Evolutionary conservation across 1,139 yeast species (phyloP).

Genomic region (Diutina mesorugosa): DNA sequence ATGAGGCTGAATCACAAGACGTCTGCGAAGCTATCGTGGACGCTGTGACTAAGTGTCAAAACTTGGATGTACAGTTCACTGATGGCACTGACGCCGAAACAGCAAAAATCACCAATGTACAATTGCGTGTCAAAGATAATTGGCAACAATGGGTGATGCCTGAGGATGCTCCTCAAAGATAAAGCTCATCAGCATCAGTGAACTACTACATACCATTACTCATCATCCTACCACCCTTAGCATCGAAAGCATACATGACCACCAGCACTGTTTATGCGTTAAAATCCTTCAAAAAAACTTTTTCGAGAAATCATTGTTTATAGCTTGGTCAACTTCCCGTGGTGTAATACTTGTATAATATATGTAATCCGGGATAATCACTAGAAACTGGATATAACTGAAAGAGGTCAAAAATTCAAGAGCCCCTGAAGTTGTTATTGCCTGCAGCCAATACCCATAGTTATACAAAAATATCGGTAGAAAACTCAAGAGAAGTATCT

Average conservation of each 20-base stretch:
- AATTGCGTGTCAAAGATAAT: constrained; percentile 29
- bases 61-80: constrained; percentile 25
- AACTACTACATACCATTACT: background rate
- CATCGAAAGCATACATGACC: background rate
- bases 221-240: background rate
- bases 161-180: constrained; percentile 3
- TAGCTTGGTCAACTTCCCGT: constrained; percentile 1
- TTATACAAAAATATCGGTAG: too few species aligned
- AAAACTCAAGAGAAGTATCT: background rate
- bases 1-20: constrained; percentile 13
- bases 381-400: too few species aligned
- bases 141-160: constrained; percentile 32
- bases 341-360: background rate
- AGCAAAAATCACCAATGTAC: constrained; percentile 13
- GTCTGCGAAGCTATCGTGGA: constrained; percentile 14
- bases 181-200: background rate
- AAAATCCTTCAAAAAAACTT: background rate
- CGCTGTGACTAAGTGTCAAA: constrained; percentile 22
- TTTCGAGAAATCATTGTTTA: background rate
- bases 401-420: too few species aligned
- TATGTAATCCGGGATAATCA: background rate
- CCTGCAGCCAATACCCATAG: too few species aligned
- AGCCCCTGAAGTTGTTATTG: too few species aligned
- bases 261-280: background rate
- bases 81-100: constrained; percentile 15